Evolutionary conservation across 164 flowering plant genomes (phyloP), one percentile per base, ranked within the genome.

Genomic region (Piper longum): DNA sequence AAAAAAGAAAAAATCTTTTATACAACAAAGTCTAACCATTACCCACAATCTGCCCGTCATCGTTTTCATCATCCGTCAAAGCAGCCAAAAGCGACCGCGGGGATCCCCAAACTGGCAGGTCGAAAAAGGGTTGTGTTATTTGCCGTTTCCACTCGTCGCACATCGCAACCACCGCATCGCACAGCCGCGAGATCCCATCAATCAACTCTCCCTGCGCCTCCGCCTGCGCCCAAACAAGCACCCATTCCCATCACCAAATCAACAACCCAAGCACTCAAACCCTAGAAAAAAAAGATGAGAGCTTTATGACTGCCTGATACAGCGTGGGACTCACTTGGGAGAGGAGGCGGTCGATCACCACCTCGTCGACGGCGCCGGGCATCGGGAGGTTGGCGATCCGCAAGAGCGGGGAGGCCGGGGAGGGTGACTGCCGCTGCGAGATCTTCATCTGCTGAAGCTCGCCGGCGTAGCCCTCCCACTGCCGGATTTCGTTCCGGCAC

Each of bases 391-490:
- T 54, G 43, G 7, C 19, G 26, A 57, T 12, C n/a, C 18, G 51
- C 13, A 11, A 58, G 16, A 39, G 8, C 16, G 69, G 8, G n/a
- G 68, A 66, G 40, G 39, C 65, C 17, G 16, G 9, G n/a, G 54
- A 56, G 3, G 45, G 60, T 19, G 45, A 54, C 45, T 56, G 55
- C 54, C 44, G 67, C 14, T 65, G 48, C 36, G 56, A 74, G 16
- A 73, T 76, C 26, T 66, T 65, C 76, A 83, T 71, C 19, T 67
- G 79, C 16, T 60, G 69, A 74, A 88, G 80, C n/a, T 64, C 72
- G 73, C 68, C 78, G 69, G 83, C 79, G 68, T 86, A 66, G 66
- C 57, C 57, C 36, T 81, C 85, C 97, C 97, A 91, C 56, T 64
- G 84, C 56, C 56, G 65, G 48, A 85, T 71, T 76, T 91, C 96